Evolutionary conservation across 176 grass and related monocot species (phyloP), one percentile per base, ranked within the genome.

Genomic region (Lolium multiflorum): DNA sequence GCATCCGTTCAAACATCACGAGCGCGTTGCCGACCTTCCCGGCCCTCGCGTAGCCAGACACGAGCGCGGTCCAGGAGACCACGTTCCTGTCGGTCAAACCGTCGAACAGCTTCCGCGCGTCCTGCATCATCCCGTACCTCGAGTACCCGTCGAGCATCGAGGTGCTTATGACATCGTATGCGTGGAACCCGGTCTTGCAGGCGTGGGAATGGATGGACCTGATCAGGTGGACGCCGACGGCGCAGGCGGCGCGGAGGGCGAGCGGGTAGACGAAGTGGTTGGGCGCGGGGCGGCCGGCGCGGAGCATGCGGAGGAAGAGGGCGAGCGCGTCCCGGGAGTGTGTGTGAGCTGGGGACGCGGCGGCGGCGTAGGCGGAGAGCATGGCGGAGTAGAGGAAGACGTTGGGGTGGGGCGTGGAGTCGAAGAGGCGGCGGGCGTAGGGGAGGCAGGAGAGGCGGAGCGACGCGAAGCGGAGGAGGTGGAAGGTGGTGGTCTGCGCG

Each of bases 361-460:
- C 20, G 72, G 90, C 52, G 44, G 90, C 78, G 55, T 95, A 89
- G 76, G 91, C 86, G 18, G 96, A 92, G 78, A 94, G 73, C 78
- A 95, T 91, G n/a, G 93, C 96, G 59, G 96, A 92, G 88, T 98
- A 91, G 35, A 98, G 87, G 87, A 87, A 98, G 76, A 95, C 88
- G 56, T 95, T 98, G 37, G 93, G 93, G 55, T 71, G 21, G 10
- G 59, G 72, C 62, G 89, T 76, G 68, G 87, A 83, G 59, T 93
- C 88, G 86, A 98, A 98, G 85, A 98, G 87, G 75, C 78, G 77
- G 77, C 89, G 89, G 46, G 96, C 93, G 86, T 94, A 95, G 56
- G 65, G 37, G 13, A 95, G 81, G 85, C 92, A 86, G 31, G 91
- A 86, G 84, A 92, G 89, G 57, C 85, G 87, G 83, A 92, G 73